A percentile compares a stretch with the other conserved stretches of the same genome.
Evolutionary conservation across 345 rosid genomes (phyloP).

Genomic region (Euphorbia tirucalli): DNA sequence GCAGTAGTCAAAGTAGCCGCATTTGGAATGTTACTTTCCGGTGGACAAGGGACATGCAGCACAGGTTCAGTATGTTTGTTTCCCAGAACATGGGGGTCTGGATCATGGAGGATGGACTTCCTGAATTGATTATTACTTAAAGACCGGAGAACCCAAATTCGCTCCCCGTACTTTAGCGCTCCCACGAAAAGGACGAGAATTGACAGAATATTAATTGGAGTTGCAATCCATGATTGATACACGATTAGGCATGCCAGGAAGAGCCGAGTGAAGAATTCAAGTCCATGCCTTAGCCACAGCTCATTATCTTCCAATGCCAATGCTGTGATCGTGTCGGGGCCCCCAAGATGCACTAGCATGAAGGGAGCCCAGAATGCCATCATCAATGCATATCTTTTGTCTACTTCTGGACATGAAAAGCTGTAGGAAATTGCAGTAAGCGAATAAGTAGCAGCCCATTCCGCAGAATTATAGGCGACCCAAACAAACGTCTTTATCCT

Average conservation of each 20-base stretch:
- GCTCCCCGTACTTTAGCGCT: conserved; percentile 43
- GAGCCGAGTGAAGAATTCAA: conserved; percentile 22
- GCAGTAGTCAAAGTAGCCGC: conserved; percentile 6
- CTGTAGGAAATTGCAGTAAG: neutral
- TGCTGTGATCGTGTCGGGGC: conserved; percentile 26
- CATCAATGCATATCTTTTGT: neutral
- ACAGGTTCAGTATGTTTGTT: too few species aligned
- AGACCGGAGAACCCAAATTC: conserved; percentile 34
- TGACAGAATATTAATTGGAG: conserved; percentile 7
- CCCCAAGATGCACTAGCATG: neutral
- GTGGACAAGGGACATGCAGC: neutral
- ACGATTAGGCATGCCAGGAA: conserved; percentile 25
- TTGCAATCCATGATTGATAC: conserved; percentile 6
- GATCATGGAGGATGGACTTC: neutral
- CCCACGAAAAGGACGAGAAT: conserved; percentile 27
- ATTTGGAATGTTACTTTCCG: neutral
- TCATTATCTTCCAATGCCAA: conserved; percentile 37
- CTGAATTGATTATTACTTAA: conserved; percentile 24
- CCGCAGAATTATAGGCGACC: neutral
- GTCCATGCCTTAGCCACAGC: conserved; percentile 36
- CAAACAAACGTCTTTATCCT: neutral
- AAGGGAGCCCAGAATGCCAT: conserved; percentile 10
- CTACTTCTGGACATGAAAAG: neutral
- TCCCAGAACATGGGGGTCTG: neutral
- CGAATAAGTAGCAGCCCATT: neutral